A percentile compares a stretch with the other conserved stretches of the same genome.
Evolutionary conservation across 805 yeast genomes (phyloP).

Genomic region (Saccharomyces paradoxus): DNA sequence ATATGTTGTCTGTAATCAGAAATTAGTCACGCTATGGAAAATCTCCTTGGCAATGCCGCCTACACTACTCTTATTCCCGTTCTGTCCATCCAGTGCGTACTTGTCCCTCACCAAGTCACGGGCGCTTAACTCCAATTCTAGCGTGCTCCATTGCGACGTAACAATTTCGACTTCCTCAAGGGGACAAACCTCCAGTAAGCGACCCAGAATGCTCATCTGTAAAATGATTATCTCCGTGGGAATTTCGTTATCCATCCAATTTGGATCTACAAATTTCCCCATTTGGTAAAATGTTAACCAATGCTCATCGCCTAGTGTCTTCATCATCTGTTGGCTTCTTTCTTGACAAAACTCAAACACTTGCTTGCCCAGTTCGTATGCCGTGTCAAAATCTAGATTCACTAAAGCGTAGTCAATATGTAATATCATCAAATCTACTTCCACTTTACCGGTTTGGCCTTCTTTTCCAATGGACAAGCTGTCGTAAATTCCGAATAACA

Average conservation of each 20-base stretch:
- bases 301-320: conserved; percentile 20
- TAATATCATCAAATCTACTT: conserved; percentile 15
- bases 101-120: conserved; percentile 23
- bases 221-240: conserved; percentile 34
- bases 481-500: neutral
- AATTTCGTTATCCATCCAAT: conserved; percentile 34
- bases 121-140: conserved; percentile 36
- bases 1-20: neutral
- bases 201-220: conserved; percentile 50
- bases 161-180: conserved; percentile 47
- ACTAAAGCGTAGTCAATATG: conserved; percentile 64
- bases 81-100: conserved; percentile 9
- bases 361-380: conserved; percentile 38
- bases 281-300: conserved; percentile 77
- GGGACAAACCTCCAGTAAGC: conserved; percentile 45
- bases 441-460: neutral
- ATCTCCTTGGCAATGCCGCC: conserved; percentile 1
- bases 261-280: conserved; percentile 47
- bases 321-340: conserved; percentile 3
- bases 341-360: conserved; percentile 26
- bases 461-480: neutral
- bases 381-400: conserved; percentile 53
- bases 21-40: conserved; percentile 4
- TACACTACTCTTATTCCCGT: neutral
- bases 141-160: conserved; percentile 53